Base-by-base conservation (phyloP, 768 basidiomycete species). In the Asterophora lycoperdoides region DNA sequence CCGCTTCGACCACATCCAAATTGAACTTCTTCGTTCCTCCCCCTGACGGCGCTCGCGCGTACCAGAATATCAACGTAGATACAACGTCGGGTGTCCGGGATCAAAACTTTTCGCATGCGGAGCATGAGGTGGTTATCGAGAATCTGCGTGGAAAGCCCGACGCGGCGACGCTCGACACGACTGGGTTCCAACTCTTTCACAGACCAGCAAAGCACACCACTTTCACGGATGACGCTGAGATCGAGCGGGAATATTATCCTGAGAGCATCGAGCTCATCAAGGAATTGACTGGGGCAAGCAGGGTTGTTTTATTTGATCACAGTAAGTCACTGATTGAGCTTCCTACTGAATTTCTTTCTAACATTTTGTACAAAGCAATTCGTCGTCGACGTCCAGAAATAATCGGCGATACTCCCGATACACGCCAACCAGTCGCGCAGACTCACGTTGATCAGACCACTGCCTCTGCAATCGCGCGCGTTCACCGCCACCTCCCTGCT, bases 221-320 rank as follows among this genome's bases (percentile, higher is more conserved):
- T 1, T 83, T 83, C 60, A 56, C 58, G 13, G 66, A 72, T 53
- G 75, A 79, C 34, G 71, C 66, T 7, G 74, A 72, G 32, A 71
- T 84, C 34, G 54, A 70, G 56, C 58, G 53, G 28, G 76, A 77
- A 42, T 85, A 84, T 59, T 83, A 83, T 56, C 70, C 73, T 1
- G 82, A 84, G 63, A 77, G 76, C 53, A 67, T 70, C 15, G 76
- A 77, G 56, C 60, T 81, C 23, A 64, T 83, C 37, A 82, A 83
- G 67, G 54, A 75, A 52, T 39, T 80, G 8, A 81, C 80, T 0
- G 81, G 83, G 8, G 82, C 81, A 0, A 76, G 67, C 49, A 68
- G 69, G 18, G 76, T 79, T 18, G 76, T 82, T n/a, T 44, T 81
- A 29, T 84, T 83, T 48, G 80, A 83, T 56, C 81, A 83, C 59